Evolutionary conservation across 2,329 filamentous ascomycete genomes (phyloP), one percentile per base, ranked within the genome.

Genomic region (Fusarium palustre): DNA sequence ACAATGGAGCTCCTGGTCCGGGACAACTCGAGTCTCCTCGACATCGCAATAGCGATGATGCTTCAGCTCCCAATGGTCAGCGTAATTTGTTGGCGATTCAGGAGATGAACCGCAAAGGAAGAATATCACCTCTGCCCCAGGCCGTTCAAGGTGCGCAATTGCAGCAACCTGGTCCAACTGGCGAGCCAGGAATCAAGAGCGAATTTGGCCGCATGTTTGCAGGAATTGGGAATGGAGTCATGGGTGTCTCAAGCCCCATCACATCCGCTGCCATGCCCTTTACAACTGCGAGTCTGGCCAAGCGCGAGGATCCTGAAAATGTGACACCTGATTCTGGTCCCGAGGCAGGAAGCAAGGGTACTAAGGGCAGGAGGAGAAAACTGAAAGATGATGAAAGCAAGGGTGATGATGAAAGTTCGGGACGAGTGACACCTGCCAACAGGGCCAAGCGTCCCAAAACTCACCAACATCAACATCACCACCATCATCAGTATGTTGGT

Each of bases 151-250:
- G 95, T 24, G 94, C 92, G 2, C 94, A 97, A 77, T 89, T 91
- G 18, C 92, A 94, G 73, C 87, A 92, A 39, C 87, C 92, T 55
- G 92, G 92, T 5, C 92, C 93, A 8, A 88, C 90, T 16, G 92
- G 91, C 18, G 94, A 97, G 77, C 92, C 93, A 13, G 92, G 92
- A 43, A 97, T 97, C 76, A 97, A 97, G 84, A 97, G 90, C 76
- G 95, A 97, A 77, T 94, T 97, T 77, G 94, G 94, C 30, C 90
- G 93, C 66, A 97, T 97, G 86, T 97, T 97, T 80, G 93, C 93
- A 20, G 95, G 95, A n/a, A 93, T 98, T 70, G 94, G 84, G 62
- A 87, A 83, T 70, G 87, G 84, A 65, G 84, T 86, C 41, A 82
- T 86, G 61, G 83, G 82, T 25, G 80, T 84, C 36, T 83, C 86